Evolutionary conservation across 352 stramenopile species (phyloP).

Genomic region (Pythium monospermum): DNA sequence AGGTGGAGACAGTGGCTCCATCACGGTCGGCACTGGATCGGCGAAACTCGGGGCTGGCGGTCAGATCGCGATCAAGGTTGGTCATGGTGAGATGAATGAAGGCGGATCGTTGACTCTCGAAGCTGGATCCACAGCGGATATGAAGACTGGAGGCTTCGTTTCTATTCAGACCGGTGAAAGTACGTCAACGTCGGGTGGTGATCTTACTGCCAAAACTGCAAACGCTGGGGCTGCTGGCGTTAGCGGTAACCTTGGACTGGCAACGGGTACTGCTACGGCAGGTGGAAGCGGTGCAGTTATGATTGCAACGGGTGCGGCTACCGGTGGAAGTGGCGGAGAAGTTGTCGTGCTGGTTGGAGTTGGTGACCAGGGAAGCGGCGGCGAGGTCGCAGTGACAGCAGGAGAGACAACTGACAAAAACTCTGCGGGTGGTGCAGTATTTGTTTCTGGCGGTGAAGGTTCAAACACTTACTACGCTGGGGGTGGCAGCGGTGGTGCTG

Average conservation of each 20-base stretch:
- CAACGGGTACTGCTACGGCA: slow-evolving; percentile 49
- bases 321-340: slow-evolving; percentile 54
- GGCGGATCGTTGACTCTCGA: slow-evolving; percentile 72
- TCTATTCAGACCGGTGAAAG: slow-evolving; percentile 54
- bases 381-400: slow-evolving; percentile 63
- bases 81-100: slow-evolving; percentile 72
- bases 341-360: slow-evolving; percentile 45
- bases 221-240: slow-evolving; percentile 53
- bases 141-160: slow-evolving; percentile 59
- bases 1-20: slow-evolving; percentile 48
- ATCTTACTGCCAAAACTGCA: slow-evolving; percentile 53
- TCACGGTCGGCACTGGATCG: slow-evolving; percentile 47
- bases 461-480: slow-evolving; percentile 55
- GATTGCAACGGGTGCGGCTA: slow-evolving; percentile 46
- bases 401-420: slow-evolving; percentile 43
- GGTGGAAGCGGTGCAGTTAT: slow-evolving; percentile 52
- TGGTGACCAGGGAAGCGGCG: slow-evolving; percentile 49
- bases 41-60: slow-evolving; percentile 48
- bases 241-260: slow-evolving; percentile 51
- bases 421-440: slow-evolving; percentile 41
- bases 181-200: slow-evolving; percentile 57
- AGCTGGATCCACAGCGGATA: slow-evolving; percentile 65
- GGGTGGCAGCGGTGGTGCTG: slow-evolving; percentile 83
- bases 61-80: slow-evolving; percentile 44
- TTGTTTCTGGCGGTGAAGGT: slow-evolving; percentile 58